Base-by-base conservation (phyloP, 1,139 yeast genomes). In the Lodderomyces parapsilosis region DNA sequence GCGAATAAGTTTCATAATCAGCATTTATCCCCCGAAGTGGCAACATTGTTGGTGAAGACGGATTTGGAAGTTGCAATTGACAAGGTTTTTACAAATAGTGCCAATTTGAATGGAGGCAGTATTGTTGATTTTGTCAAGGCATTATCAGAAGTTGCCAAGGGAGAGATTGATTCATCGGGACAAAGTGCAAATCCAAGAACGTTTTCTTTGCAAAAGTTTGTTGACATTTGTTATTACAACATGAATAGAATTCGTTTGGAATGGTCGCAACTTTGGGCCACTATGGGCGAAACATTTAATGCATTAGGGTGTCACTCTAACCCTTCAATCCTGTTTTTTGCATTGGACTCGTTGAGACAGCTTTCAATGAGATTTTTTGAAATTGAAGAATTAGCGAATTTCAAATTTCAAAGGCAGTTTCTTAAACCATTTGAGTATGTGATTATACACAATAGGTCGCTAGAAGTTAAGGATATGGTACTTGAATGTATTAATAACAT, bases 211-310 rank as follows among this genome's bases (percentile, higher is more conserved):
- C 98, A 90, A 57, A 94, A 94, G 59, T 86, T 94, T 74, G 96
- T 94, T 40, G 99, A 94, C 63, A 95, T 94, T 38, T 91, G 98
- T 64, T 93, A 93, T 63, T 94, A 94, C 68, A 94, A 94, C 62
- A 93, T 94, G 98, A 83, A 82, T 44, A 86, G 99, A 71, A 90
- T 94, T 55, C 82, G 96, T 60, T 83, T 94, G 50, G 97, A 94
- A 66, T 94, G 99, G 98, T 81, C 96, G 7, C 95, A 89, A 46
- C 72, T 94, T 47, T 94, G 99, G 99, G 78, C 86, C 6, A 85
- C 88, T 10, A 86, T 94, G 86, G 96, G 96, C 10, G 87, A 80
- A 50, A 88, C 90, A 36, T 93, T 94, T 66, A 88, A 89, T 52
- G 78, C 74, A 38, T 93, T 90, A 50, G 96, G 96, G 2, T 84